Base-by-base conservation (phyloP, 228 moss, liverwort and hornwort species). In the Sphagnum magellanicum region DNA sequence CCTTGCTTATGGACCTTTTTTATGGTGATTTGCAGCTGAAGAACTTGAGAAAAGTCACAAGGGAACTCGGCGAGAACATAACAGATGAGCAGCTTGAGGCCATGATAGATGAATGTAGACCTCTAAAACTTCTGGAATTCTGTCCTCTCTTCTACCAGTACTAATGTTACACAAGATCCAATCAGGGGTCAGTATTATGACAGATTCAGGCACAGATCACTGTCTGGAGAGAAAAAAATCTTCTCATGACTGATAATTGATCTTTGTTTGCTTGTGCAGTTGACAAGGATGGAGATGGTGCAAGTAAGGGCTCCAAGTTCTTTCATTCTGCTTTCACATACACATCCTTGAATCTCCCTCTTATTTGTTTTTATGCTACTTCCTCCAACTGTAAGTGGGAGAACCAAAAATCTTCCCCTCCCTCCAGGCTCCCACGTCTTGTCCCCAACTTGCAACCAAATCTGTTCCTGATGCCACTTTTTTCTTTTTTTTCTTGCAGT, bases 251-350 rank as follows among this genome's bases (percentile, higher is more conserved):
- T 47, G 15, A 48, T 17, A 15, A 47, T 49, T 50, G 48, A 64
- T 2, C 4, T 49, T 73, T 50, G 50, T 4, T 48, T 83, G 63
- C 63, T 71, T 3, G 63, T 77, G 76, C 83, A 78, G 81, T 85
- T 81, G 82, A 83, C 78, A 87, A 83, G 13, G 88, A 92, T 72
- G 84, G 79, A 6, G 92, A 92, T 71, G 88, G 90, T 68, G 81
- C 88, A 83, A 87, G 90, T 90, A 72, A 48, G 77, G 10, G 61
- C 17, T 67, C 60, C 50, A 14, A 10, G 32, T 32, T 32, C 68
- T 6, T 16, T 16, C 48, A 46, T 60, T 51, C 52, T 32, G 12
- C 10, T 13, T 68, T 46, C 51, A 8, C 8, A 8, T 12, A 8
- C 55, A 8, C 12, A 12, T 55, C 55, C 55, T 47, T 10, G 32